A percentile compares a stretch with the other conserved stretches of the same genome.
Conservation (phyloP, 2,329 filamentous ascomycete genomes). For the Dactylellina leptospora region DNA sequence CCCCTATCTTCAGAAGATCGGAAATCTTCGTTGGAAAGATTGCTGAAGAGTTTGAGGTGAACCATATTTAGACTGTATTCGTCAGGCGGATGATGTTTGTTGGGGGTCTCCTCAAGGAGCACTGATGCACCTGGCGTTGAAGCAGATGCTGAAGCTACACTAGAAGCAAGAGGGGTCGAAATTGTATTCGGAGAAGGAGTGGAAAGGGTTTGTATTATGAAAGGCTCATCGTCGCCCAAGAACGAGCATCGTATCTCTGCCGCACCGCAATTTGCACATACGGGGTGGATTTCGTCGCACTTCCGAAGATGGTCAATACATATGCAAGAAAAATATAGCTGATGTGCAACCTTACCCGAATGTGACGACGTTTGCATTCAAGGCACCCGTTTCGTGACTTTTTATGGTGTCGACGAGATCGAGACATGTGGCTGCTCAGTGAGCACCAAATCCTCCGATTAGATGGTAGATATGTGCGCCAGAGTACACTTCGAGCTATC, state of each 20-base stretch:
- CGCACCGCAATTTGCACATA: slow-evolving; percentile 59
- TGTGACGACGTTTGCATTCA: slow-evolving; percentile 60
- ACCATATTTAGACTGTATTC: slow-evolving; percentile 19
- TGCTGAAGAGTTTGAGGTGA: slow-evolving; percentile 22
- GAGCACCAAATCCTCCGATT: too few relatives aligned
- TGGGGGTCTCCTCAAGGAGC: too few relatives aligned
- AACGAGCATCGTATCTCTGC: slow-evolving; percentile 54
- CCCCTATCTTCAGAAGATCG: background rate
- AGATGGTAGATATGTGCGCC: too few relatives aligned
- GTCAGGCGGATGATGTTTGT: background rate
- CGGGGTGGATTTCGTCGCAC: slow-evolving; percentile 59
- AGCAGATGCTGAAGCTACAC: background rate
- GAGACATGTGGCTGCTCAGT: too few relatives aligned
- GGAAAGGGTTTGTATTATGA: background rate
- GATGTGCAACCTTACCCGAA: slow-evolving; percentile 58
- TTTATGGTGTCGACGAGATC: slow-evolving; percentile 58
- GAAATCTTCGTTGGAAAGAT: slow-evolving; percentile 23
- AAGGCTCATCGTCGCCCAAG: background rate
- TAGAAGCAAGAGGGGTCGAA: background rate
- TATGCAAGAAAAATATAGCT: too few relatives aligned
- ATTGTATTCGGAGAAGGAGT: background rate
- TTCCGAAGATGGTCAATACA: slow-evolving; percentile 40
- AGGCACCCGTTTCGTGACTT: slow-evolving; percentile 61
- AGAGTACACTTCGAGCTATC: too few relatives aligned
- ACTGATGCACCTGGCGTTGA: too few relatives aligned